Evolutionary conservation across 306 rosid species (phyloP).

Genomic region (Biancaea sappan): DNA sequence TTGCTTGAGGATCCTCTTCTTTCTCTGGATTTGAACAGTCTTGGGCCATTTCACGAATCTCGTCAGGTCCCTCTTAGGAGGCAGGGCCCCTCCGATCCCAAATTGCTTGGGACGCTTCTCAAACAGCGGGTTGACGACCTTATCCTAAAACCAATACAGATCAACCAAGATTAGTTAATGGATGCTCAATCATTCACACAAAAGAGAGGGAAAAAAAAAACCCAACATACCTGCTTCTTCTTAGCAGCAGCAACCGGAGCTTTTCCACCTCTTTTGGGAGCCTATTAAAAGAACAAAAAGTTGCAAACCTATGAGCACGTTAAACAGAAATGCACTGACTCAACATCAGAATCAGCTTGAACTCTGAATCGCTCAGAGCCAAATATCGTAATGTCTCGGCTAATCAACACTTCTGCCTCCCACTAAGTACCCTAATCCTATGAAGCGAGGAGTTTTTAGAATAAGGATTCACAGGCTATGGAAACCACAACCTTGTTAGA

Average conservation of each 20-base stretch:
- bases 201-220: too few species aligned
- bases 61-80: constrained; percentile 79
- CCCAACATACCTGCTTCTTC: constrained; percentile 54
- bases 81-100: constrained; percentile 82
- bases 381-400: not conserved
- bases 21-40: constrained; percentile 71
- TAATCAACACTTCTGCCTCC: not conserved
- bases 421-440: too few species aligned
- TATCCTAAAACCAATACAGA: constrained; percentile 36
- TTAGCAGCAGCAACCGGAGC: constrained; percentile 43
- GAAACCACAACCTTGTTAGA: not conserved
- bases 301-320: not conserved
- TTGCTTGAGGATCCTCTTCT: constrained; percentile 79
- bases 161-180: not conserved
- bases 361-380: not conserved
- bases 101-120: constrained; percentile 88
- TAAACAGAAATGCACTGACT: not conserved
- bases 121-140: constrained; percentile 69
- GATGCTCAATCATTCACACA: too few species aligned
- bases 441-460: not conserved
- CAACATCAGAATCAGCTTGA: not conserved
- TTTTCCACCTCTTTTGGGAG: constrained; percentile 56
- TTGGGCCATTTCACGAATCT: constrained; percentile 87
- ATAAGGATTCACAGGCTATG: not conserved
- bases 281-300: constrained; percentile 24